These are phyloP conservation scores for Eleusine coracana DNA, from an alignment of 176 grass and related monocot genomes.

Conservation along the genomic window DNA sequence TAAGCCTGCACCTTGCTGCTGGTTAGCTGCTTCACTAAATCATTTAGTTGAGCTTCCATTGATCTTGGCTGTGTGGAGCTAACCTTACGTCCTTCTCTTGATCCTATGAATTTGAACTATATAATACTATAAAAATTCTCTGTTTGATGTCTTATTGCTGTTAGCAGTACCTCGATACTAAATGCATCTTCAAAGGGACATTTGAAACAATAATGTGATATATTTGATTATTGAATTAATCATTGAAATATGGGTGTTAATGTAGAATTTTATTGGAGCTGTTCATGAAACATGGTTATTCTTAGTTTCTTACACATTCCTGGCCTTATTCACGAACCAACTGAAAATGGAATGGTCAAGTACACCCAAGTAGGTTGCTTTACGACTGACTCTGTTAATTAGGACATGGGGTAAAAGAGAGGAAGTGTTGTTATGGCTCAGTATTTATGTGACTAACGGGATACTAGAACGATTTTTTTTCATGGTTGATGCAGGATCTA, in stretches of 20 bases:
- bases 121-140: not conserved
- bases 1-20: slow-evolving; percentile 34
- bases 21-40: not conserved
- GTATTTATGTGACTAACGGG: not conserved
- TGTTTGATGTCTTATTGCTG: not conserved
- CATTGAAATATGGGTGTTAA: not conserved
- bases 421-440: not conserved
- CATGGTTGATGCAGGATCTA: not conserved
- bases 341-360: not conserved
- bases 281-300: not conserved
- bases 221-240: not conserved
- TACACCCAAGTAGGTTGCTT: not conserved
- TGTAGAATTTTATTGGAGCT: not conserved
- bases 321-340: not conserved
- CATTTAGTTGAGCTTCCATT: not conserved
- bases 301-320: not conserved
- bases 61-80: not conserved
- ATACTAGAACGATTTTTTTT: not conserved
- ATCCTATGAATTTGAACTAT: not conserved
- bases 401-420: slow-evolving; percentile 1
- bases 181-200: slow-evolving; percentile 19
- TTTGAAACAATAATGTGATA: not conserved
- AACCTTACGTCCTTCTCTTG: not conserved
- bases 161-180: not conserved
- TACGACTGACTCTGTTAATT: not conserved